Conservation (phyloP, 106 monocot genomes). For the Dioscorea dumetorum region DNA sequence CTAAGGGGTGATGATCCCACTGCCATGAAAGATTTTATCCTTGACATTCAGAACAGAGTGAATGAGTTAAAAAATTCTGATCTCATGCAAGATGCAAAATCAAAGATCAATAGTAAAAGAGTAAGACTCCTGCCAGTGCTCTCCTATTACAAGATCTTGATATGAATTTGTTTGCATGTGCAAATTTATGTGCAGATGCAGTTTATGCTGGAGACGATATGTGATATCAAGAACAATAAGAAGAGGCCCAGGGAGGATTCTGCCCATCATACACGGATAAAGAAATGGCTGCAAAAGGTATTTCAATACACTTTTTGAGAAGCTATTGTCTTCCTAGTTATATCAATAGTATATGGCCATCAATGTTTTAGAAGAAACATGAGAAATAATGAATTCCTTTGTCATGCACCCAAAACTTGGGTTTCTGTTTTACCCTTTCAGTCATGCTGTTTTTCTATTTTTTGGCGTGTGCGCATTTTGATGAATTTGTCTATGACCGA, state of each 20-base stretch:
- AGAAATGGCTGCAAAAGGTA: conserved; percentile 99
- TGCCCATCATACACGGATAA: conserved; percentile 59
- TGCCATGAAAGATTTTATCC: conserved; percentile 87
- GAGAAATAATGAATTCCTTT: too few relatives aligned
- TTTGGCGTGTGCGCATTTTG: too few relatives aligned
- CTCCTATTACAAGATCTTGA: not conserved
- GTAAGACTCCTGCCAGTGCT: conserved; percentile 27
- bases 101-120: conserved; percentile 51
- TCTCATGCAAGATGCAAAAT: conserved; percentile 23
- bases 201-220: conserved; percentile 95
- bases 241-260: conserved; percentile 74
- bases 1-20: conserved; percentile 77
- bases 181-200: conserved; percentile 70
- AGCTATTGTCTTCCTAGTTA: too few relatives aligned
- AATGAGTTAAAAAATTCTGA: conserved; percentile 37
- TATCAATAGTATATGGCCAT: too few relatives aligned
- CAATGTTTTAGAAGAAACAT: too few relatives aligned
- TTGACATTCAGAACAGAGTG: conserved; percentile 61
- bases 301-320: too few relatives aligned
- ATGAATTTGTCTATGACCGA: too few relatives aligned
- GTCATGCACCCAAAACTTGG: too few relatives aligned
- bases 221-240: conserved; percentile 97
- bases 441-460: too few relatives aligned
- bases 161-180: not conserved
- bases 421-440: too few relatives aligned